A percentile compares a stretch with the other conserved stretches of the same genome.
Evolutionary conservation across 176 grass and related monocot genomes (phyloP).

Genomic region (Dactylis glomerata): DNA sequence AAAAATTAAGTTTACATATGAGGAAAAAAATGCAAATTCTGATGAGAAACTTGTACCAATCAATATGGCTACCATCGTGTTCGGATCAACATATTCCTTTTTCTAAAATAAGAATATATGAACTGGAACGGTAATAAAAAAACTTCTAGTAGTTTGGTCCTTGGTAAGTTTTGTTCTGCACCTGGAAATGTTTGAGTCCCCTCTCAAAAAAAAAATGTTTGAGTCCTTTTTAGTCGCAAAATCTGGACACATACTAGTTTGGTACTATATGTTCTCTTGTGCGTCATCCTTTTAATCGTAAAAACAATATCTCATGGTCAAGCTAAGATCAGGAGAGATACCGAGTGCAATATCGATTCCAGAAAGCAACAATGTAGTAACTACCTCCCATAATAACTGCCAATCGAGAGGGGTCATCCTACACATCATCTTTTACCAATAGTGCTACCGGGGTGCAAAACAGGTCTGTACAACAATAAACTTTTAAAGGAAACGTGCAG

Average conservation of each 20-base stretch:
- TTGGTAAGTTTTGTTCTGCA: not conserved
- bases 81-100: not conserved
- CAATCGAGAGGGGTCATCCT: not conserved
- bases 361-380: not conserved
- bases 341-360: not conserved
- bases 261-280: not conserved
- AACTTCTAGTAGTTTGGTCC: not conserved
- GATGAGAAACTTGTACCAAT: not conserved
- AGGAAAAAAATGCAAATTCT: constrained; percentile 1
- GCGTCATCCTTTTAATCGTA: not conserved
- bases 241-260: no score
- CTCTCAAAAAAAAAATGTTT: not conserved
- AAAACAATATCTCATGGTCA: not conserved
- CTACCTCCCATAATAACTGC: not conserved
- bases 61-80: not conserved
- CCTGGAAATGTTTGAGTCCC: not conserved
- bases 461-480: not conserved
- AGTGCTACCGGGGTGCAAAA: not conserved
- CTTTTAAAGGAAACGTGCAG: not conserved
- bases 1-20: not conserved
- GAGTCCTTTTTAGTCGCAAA: no score
- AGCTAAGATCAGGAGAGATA: not conserved
- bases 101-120: not conserved
- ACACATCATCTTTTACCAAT: not conserved
- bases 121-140: not conserved